phyloP scores from a whole-genome alignment of 1,284 basidiomycete species.

The Melanopsichium pennsylvanicum region DNA sequence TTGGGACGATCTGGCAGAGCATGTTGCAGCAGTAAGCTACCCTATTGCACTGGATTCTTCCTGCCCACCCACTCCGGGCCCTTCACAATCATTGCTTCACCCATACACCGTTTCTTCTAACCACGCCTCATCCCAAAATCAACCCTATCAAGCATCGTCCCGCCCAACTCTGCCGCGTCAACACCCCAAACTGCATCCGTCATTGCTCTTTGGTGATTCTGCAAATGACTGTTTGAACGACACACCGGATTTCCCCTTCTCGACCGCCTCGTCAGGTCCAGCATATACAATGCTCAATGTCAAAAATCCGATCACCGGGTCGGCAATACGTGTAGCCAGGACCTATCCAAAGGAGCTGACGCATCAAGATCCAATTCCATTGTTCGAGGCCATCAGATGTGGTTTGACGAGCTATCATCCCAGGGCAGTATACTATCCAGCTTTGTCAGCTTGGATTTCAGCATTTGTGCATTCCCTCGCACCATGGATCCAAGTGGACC shows the following conservation, averaged over 20 bases:
- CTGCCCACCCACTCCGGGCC: slow-evolving; percentile 31
- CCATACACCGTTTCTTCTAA: slow-evolving; percentile 31
- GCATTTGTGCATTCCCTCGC: slow-evolving; percentile 1
- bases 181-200: slow-evolving; percentile 1
- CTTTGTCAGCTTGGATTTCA: background rate
- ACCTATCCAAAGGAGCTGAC: slow-evolving; percentile 16
- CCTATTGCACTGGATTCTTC: slow-evolving; percentile 19
- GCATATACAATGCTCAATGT: slow-evolving; percentile 8
- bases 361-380: slow-evolving; percentile 31
- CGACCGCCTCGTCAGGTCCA: slow-evolving; percentile 27
- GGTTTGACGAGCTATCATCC: slow-evolving; percentile 33
- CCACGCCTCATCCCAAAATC: slow-evolving; percentile 7
- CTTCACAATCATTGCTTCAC: slow-evolving; percentile 18
- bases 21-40: slow-evolving; percentile 32
- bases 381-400: slow-evolving; percentile 29
- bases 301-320: too few species aligned
- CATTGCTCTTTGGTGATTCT: background rate
- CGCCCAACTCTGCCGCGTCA: background rate
- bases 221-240: background rate
- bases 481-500: slow-evolving; percentile 16
- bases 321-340: slow-evolving; percentile 1
- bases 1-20: slow-evolving; percentile 35
- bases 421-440: slow-evolving; percentile 13
- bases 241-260: slow-evolving; percentile 24
- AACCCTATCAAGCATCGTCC: background rate